These are phyloP conservation scores for Niebla homalea DNA, from an alignment of 495 filamentous ascomycete species.

Conservation along the genomic window DNA sequence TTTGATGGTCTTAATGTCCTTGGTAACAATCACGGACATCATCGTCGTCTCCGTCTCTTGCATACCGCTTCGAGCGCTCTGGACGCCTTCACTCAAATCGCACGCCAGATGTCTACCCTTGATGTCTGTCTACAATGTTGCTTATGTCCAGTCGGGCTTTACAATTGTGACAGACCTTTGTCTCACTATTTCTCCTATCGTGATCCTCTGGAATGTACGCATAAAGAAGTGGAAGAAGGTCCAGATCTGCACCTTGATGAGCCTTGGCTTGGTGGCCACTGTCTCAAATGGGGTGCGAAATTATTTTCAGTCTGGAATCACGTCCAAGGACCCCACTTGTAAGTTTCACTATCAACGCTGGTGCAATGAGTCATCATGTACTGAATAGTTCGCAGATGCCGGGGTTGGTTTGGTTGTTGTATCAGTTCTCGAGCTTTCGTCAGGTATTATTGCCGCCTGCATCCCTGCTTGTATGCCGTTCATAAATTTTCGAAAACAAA, in stretches of 20 bases:
- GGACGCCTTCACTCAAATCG: background rate
- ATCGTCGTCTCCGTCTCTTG: background rate
- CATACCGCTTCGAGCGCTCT: background rate
- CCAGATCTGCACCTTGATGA: background rate
- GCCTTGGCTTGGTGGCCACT: background rate
- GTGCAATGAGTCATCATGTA: background rate
- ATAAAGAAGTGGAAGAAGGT: background rate
- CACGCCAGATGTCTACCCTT: background rate
- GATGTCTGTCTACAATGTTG: background rate
- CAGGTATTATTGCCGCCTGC: background rate
- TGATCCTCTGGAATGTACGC: background rate
- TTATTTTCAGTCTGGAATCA: background rate
- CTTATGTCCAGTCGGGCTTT: background rate
- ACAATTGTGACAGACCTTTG: background rate
- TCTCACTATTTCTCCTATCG: background rate
- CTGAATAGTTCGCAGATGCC: too few relatives aligned
- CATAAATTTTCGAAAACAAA: background rate
- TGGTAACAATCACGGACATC: background rate
- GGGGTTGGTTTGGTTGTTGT: background rate
- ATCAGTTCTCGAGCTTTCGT: background rate
- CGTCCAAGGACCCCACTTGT: background rate
- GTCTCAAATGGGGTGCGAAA: background rate
- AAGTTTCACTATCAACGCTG: background rate
- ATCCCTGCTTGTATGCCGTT: background rate
- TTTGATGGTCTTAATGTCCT: background rate